Percentiles rank a stretch among this genome's conserved stretches.
These are phyloP conservation scores for Auricularia sp. DNA, from an alignment of 768 basidiomycete genomes.

Conservation along the genomic window DNA sequence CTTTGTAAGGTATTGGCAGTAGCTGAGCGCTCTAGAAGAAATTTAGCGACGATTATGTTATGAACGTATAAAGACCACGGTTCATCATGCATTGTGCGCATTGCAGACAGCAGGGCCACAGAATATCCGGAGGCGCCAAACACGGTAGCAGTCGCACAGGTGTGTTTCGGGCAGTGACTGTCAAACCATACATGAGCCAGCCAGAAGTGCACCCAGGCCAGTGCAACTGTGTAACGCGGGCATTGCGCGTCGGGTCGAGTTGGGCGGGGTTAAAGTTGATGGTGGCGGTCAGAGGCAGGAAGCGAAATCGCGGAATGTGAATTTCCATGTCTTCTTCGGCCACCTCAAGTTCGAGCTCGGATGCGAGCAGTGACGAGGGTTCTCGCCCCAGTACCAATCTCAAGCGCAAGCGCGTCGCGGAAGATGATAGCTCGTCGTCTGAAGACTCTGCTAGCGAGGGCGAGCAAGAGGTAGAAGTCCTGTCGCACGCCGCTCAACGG, in stretches of 20 bases:
- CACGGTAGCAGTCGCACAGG: background rate
- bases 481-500: constrained; percentile 70
- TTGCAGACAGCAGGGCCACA: too few relatives aligned
- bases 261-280: background rate
- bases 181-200: background rate
- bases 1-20: too few relatives aligned
- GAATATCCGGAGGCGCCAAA: too few relatives aligned
- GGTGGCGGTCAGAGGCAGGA: background rate
- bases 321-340: background rate
- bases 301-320: background rate
- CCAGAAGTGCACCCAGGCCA: too few relatives aligned
- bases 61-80: too few relatives aligned
- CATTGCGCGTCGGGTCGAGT: background rate
- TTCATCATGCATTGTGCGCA: too few relatives aligned
- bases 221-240: background rate
- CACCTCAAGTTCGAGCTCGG: background rate
- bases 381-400: background rate
- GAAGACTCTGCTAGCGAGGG: background rate
- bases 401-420: background rate
- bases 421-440: background rate
- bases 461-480: constrained; percentile 22
- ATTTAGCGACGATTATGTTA: too few relatives aligned
- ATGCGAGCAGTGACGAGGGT: background rate
- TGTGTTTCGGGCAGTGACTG: background rate
- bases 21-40: too few relatives aligned